Conservation (phyloP, 306 rosid species). For the Cyamopsis tetragonoloba region DNA sequence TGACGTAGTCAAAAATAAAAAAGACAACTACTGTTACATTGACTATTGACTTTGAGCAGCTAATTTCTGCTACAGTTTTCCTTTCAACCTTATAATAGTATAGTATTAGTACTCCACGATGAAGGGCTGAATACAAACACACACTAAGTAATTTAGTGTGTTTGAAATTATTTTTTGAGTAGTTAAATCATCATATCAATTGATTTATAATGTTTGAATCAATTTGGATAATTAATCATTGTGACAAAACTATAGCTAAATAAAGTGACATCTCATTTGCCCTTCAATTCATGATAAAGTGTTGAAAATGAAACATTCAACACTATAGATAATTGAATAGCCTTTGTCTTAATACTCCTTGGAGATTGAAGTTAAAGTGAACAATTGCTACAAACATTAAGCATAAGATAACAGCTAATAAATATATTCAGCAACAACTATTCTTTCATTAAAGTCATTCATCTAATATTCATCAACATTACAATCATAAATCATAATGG, state of each 20-base stretch:
- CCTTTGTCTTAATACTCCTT: neutral
- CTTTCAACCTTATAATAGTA: neutral
- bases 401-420: neutral
- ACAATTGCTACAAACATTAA: neutral
- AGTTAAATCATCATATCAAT: too few species aligned
- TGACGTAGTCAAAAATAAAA: too few species aligned
- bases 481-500: conserved; percentile 49
- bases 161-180: too few species aligned
- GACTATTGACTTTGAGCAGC: neutral
- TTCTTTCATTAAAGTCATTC: conserved; percentile 15
- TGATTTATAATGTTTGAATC: too few species aligned
- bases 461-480: conserved; percentile 19
- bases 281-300: neutral
- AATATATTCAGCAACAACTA: neutral
- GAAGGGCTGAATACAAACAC: too few species aligned
- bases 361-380: neutral
- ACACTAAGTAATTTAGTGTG: too few species aligned
- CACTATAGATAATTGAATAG: neutral
- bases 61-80: conserved; percentile 1
- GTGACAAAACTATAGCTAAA: too few species aligned
- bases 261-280: too few species aligned
- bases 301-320: neutral
- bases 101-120: neutral
- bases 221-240: too few species aligned
- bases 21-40: conserved; percentile 20